These are phyloP conservation scores for Pythium brassicae DNA, from an alignment of 352 stramenopile genomes.

Conservation along the genomic window DNA sequence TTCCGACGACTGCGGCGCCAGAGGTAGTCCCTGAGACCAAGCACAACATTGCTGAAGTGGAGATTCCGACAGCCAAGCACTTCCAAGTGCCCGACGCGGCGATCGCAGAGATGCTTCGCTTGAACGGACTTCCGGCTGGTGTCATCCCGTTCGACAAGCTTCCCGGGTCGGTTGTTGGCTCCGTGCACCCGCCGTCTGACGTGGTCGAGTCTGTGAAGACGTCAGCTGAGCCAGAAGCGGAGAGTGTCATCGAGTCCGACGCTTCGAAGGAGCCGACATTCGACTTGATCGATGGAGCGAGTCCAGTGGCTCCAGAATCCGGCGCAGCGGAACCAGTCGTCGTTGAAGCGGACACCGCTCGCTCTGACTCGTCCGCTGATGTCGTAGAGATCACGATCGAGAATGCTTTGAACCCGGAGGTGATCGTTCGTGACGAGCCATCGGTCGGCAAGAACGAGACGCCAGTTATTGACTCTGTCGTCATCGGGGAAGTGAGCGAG, in stretches of 20 bases:
- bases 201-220: background rate
- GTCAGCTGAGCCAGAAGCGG: background rate
- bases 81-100: conserved; percentile 1
- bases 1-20: background rate
- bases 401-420: conserved; percentile 6
- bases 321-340: background rate
- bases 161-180: background rate
- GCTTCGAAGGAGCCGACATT: background rate
- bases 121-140: conserved; percentile 4
- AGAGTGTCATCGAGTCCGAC: background rate
- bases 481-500: background rate
- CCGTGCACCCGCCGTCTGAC: background rate
- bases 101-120: conserved; percentile 9
- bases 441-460: background rate
- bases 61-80: conserved; percentile 5
- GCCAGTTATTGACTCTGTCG: background rate
- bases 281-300: background rate
- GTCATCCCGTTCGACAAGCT: background rate
- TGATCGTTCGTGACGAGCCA: conserved; percentile 3
- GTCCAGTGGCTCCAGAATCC: background rate
- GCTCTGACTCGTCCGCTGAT: background rate
- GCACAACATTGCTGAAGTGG: conserved; percentile 4
- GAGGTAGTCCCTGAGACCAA: background rate
- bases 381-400: conserved; percentile 12
- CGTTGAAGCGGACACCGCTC: background rate